These are phyloP conservation scores for Claviceps africana DNA, from an alignment of 2,329 filamentous ascomycete genomes.

Conservation along the genomic window DNA sequence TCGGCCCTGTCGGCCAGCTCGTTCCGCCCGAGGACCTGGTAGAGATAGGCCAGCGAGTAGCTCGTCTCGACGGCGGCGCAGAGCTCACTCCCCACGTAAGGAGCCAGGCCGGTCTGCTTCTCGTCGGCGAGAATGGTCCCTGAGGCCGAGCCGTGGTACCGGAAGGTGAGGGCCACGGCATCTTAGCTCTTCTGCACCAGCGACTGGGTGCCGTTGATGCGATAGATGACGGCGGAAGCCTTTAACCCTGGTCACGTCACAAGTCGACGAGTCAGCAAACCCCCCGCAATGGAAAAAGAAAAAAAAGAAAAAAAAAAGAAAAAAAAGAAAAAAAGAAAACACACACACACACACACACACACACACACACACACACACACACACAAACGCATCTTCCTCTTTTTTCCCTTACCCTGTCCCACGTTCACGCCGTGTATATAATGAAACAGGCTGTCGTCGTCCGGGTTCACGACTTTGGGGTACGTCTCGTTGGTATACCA, in stretches of 20 bases:
- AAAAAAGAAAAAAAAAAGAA: too few relatives aligned
- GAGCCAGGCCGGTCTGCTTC: constrained; percentile 22
- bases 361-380: too few relatives aligned
- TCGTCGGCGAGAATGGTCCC: constrained; percentile 30
- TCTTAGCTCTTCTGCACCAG: constrained; percentile 22
- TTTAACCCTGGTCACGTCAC: constrained; percentile 18
- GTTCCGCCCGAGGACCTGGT: constrained; percentile 18
- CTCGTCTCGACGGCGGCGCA: constrained; percentile 21
- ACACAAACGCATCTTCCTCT: too few relatives aligned
- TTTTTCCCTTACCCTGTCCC: constrained; percentile 25
- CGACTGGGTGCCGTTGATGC: constrained; percentile 23
- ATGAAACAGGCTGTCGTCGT: constrained; percentile 10
- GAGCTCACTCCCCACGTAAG: constrained; percentile 23
- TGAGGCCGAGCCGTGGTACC: constrained; percentile 25
- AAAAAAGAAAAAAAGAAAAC: neutral
- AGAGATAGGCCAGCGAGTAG: constrained; percentile 20
- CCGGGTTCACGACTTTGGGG: constrained; percentile 9
- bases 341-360: too few relatives aligned
- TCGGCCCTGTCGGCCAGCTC: constrained; percentile 37
- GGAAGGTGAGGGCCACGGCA: constrained; percentile 22
- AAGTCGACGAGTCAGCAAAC: neutral
- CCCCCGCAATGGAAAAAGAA: too few relatives aligned
- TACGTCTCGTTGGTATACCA: constrained; percentile 14
- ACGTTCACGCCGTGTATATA: constrained; percentile 30
- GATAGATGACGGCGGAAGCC: constrained; percentile 25